phyloP scores from a whole-genome alignment of 2,329 filamentous ascomycete species.

The Arthrobotrys sinensis region DNA sequence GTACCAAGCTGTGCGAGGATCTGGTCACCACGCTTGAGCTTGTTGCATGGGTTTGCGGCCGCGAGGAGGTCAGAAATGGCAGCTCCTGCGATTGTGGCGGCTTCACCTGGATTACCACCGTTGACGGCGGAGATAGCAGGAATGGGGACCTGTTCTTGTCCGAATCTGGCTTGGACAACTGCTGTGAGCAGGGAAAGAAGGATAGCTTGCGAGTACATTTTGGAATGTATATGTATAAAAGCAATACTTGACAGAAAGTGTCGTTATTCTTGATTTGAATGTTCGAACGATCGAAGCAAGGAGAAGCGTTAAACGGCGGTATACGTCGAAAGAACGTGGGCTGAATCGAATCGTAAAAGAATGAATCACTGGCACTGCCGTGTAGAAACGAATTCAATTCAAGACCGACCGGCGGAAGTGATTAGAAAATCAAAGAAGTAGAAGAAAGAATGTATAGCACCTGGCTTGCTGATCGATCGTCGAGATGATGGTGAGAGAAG shows the following conservation, averaged over 20 bases:
- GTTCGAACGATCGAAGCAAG: slow-evolving; percentile 58
- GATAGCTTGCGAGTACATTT: slow-evolving; percentile 69
- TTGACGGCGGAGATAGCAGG: slow-evolving; percentile 72
- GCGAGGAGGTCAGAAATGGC: slow-evolving; percentile 77
- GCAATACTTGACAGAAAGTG: slow-evolving; percentile 38
- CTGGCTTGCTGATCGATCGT: slow-evolving; percentile 60
- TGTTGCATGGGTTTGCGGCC: slow-evolving; percentile 77
- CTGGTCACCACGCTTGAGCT: slow-evolving; percentile 76
- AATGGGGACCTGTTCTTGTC: slow-evolving; percentile 76
- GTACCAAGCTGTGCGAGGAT: slow-evolving; percentile 76
- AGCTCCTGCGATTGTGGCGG: slow-evolving; percentile 76
- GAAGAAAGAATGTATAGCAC: slow-evolving; percentile 59
- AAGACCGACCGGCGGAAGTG: slow-evolving; percentile 59
- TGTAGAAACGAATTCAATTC: slow-evolving; percentile 58
- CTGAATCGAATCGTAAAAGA: slow-evolving; percentile 57
- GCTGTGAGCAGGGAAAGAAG: slow-evolving; percentile 69
- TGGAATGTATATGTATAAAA: slow-evolving; percentile 62
- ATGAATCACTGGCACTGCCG: slow-evolving; percentile 58
- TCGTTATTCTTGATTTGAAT: slow-evolving; percentile 30
- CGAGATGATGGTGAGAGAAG: slow-evolving; percentile 57
- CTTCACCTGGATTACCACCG: slow-evolving; percentile 74
- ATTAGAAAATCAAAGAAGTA: slow-evolving; percentile 43
- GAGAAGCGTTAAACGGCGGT: slow-evolving; percentile 41
- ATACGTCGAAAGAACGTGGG: slow-evolving; percentile 57
- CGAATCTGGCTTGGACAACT: slow-evolving; percentile 73